Conservation (phyloP, 495 filamentous ascomycete genomes). For the Chaetomidium leptoderma region DNA sequence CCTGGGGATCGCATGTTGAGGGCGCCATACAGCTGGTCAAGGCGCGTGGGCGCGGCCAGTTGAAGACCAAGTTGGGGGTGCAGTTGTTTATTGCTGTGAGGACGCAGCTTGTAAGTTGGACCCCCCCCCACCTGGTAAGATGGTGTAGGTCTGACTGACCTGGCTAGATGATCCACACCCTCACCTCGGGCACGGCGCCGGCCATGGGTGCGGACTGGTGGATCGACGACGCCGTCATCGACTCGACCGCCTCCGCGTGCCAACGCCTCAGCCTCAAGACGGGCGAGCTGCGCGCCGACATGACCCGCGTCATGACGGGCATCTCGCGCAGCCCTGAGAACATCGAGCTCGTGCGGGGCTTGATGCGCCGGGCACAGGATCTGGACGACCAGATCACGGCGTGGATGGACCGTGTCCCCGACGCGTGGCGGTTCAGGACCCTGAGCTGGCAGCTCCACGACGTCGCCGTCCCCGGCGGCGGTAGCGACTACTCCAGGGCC, state of each 20-base stretch:
- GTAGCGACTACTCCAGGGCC: constrained; percentile 37
- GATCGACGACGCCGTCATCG: constrained; percentile 40
- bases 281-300: constrained; percentile 45
- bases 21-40: constrained; percentile 53
- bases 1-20: constrained; percentile 53
- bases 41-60: constrained; percentile 48
- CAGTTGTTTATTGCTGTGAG: constrained; percentile 51
- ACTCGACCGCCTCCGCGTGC: constrained; percentile 37
- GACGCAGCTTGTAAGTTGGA: constrained; percentile 45
- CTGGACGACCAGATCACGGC: constrained; percentile 41
- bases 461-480: constrained; percentile 19
- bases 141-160: neutral
- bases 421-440: constrained; percentile 39
- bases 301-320: constrained; percentile 37
- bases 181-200: constrained; percentile 43
- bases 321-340: constrained; percentile 34
- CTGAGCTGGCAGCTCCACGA: constrained; percentile 43
- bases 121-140: neutral
- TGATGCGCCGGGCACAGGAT: constrained; percentile 41
- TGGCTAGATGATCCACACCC: constrained; percentile 42
- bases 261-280: constrained; percentile 45
- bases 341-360: constrained; percentile 35
- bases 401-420: constrained; percentile 43
- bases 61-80: constrained; percentile 44
- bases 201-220: constrained; percentile 51